Percentiles rank a stretch among this genome's conserved stretches.
These are phyloP conservation scores for Raffaelea deltoideospora DNA, from an alignment of 2,329 filamentous ascomycete species.

Conservation along the genomic window DNA sequence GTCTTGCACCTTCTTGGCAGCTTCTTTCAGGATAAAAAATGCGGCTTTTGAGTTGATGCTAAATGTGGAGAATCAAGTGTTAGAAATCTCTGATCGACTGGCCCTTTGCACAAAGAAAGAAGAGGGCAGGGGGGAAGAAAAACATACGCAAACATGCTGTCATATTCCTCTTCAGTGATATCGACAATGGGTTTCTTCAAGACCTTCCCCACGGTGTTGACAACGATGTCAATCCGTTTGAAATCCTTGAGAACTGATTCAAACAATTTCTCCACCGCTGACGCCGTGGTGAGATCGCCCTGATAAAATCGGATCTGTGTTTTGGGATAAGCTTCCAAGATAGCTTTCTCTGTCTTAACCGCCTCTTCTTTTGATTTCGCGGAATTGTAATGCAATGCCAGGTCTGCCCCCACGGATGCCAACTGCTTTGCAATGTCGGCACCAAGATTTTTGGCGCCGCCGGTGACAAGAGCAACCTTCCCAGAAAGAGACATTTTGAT, in stretches of 20 bases:
- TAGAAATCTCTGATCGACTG: not conserved
- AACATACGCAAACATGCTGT: conserved; percentile 29
- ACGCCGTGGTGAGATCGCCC: conserved; percentile 24
- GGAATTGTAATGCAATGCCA: conserved; percentile 22
- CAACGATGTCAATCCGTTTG: conserved; percentile 29
- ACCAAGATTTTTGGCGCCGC: conserved; percentile 26
- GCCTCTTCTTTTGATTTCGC: conserved; percentile 21
- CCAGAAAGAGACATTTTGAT: conserved; percentile 14
- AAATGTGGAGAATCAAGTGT: not conserved
- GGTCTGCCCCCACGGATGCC: conserved; percentile 17
- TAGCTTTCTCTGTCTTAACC: conserved; percentile 18
- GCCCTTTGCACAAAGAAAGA: not conserved
- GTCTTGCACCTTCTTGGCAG: conserved; percentile 23
- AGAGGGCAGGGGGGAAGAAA: too few species aligned
- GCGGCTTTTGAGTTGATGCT: conserved; percentile 30
- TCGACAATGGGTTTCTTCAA: conserved; percentile 29
- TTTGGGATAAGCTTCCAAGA: conserved; percentile 17
- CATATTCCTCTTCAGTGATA: conserved; percentile 28
- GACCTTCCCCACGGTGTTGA: conserved; percentile 35
- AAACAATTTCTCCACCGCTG: conserved; percentile 25
- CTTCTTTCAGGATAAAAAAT: conserved; percentile 29
- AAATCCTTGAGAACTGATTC: conserved; percentile 22
- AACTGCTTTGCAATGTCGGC: conserved; percentile 22
- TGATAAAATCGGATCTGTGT: conserved; percentile 24
- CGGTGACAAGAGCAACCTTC: conserved; percentile 25